Base-by-base conservation (phyloP, 2,329 filamentous ascomycete genomes). In the Alternaria brassicae region DNA sequence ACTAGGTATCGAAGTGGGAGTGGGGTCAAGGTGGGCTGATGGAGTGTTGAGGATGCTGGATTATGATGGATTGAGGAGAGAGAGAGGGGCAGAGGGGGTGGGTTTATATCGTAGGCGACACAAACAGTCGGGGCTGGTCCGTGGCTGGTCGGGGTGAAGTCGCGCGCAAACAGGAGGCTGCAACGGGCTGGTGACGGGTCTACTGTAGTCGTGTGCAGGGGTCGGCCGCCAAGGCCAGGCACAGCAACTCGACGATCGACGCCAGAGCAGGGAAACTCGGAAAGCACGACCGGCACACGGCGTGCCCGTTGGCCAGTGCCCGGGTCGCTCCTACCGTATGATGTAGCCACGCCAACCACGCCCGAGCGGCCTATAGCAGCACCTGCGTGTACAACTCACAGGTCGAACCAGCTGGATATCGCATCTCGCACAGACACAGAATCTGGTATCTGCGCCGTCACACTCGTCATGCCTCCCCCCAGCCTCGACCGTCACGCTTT, bases 331-430 rank as follows among this genome's bases (percentile, higher is more conserved):
- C 30, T 53, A 54, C 45, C 41, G 61, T 67, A 67, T 68, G 64
- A 68, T 70, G 62, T 63, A 62, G 62, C 58, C 40, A 49, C 23
- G 53, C 57, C 57, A 60, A 41, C 57, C 47, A 56, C 40, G 32
- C 21, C 47, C 51, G 17, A 57, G 51, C 41, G 59, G 59, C 47
- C 59, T 45, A 44, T 30, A 51, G 21, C 57, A 47, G 51, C 32
- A 36, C 10, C 34, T 68, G 66, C 62, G 66, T 63, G 66, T 65
- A 66, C 66, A 67, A 42, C 66, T 60, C 62, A 67, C 62, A 52
- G 52, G 48, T 44, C 36, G 36, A 45, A 32, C 47, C 39, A 32
- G 36, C 19, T 37, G 21, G 39, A 25, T 53, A 37, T 27, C 19
- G 36, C 28, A 9, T 15, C 30, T 48, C 44, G 45, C 45, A 41